Conservation (phyloP, 768 basidiomycete species). For the Mycena vulgaris region DNA sequence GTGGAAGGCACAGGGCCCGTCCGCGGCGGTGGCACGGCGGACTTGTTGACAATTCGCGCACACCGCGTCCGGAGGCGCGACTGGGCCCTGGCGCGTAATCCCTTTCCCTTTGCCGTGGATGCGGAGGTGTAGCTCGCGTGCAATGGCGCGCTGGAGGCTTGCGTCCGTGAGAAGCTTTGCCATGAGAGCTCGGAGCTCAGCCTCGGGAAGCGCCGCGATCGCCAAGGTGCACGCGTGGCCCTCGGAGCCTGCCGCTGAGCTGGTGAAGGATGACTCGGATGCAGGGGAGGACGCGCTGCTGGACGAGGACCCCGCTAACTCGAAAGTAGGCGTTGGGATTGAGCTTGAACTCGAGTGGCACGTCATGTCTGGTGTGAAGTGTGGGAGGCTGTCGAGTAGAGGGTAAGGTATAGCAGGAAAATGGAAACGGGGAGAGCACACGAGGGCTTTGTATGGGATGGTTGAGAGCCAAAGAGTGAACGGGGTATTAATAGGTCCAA, state of each 20-base stretch:
- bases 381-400: too few relatives aligned
- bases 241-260: not conserved
- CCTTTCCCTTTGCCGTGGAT: conserved; percentile 36
- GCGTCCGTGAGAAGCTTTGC: conserved; percentile 55
- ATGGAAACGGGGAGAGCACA: not conserved
- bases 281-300: conserved; percentile 2
- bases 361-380: too few relatives aligned
- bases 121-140: conserved; percentile 52
- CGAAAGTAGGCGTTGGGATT: conserved; percentile 26
- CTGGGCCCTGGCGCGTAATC: conserved; percentile 30
- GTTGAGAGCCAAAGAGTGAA: not conserved
- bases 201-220: conserved; percentile 55
- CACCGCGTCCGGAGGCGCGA: conserved; percentile 13
- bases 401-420: not conserved
- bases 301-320: conserved; percentile 10
- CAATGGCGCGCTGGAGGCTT: conserved; percentile 56
- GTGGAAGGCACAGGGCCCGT: conserved; percentile 48
- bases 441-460: conserved; percentile 11
- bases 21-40: conserved; percentile 6
- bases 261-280: conserved; percentile 40
- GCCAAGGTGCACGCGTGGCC: conserved; percentile 42
- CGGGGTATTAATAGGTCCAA: conserved; percentile 8
- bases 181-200: conserved; percentile 57
- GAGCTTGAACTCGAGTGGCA: conserved; percentile 24
- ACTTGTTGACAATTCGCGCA: conserved; percentile 42